phyloP scores from a whole-genome alignment of 495 filamentous ascomycete species.

The Bacidia rubella region DNA sequence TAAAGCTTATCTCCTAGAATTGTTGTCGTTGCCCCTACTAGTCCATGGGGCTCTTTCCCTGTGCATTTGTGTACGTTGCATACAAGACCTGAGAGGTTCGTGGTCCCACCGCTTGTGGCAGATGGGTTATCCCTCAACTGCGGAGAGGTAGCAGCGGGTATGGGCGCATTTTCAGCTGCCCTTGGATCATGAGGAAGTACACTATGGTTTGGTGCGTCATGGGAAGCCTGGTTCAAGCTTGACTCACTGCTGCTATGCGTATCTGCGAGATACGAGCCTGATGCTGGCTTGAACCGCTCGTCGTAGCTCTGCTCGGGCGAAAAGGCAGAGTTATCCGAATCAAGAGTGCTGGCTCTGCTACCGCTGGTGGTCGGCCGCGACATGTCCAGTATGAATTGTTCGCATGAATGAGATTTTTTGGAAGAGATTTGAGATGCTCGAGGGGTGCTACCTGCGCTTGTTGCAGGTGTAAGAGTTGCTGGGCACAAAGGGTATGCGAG shows the following conservation, averaged over 20 bases:
- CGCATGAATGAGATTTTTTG: constrained; percentile 13
- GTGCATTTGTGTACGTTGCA: constrained; percentile 90
- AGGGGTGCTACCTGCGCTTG: constrained; percentile 13
- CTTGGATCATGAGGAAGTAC: background rate
- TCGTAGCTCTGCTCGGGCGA: constrained; percentile 31
- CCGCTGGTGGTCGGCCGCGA: constrained; percentile 23
- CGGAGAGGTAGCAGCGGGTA: constrained; percentile 16
- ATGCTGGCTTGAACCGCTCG: constrained; percentile 16
- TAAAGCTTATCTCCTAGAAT: constrained; percentile 89
- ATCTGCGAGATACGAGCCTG: constrained; percentile 21
- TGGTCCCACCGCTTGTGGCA: constrained; percentile 30
- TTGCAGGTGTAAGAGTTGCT: constrained; percentile 12
- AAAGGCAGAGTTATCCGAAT: constrained; percentile 39
- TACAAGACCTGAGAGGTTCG: constrained; percentile 72
- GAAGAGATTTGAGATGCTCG: constrained; percentile 4
- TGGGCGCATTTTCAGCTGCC: constrained; percentile 1
- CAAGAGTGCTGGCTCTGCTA: constrained; percentile 43
- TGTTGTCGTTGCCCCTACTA: constrained; percentile 91
- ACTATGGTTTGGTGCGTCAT: constrained; percentile 7
- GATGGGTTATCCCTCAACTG: constrained; percentile 16
- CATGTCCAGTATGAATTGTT: constrained; percentile 12
- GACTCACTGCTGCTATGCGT: constrained; percentile 43
- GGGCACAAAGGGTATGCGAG: background rate
- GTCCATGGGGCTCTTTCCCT: constrained; percentile 74
- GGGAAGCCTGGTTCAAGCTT: constrained; percentile 26